Evolutionary conservation across 345 rosid genomes (phyloP), one percentile per base, ranked within the genome.

Genomic region (Reutealis trisperma): DNA sequence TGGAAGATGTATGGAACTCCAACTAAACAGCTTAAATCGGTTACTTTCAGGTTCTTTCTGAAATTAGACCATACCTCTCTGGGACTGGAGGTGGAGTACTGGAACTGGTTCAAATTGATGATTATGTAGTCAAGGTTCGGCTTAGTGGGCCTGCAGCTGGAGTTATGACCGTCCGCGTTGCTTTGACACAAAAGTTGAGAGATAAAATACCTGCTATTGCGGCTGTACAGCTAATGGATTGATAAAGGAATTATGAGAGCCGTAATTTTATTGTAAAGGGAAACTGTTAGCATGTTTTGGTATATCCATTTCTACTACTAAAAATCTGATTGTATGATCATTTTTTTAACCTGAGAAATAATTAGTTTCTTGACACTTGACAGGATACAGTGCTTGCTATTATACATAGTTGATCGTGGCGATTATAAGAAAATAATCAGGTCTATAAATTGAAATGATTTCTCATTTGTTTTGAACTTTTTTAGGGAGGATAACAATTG

Each of bases 81-180:
- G 99, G 99, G 11, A 88, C 99, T 0, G 98, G 98, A 73, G 98
- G 98, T 62, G 99, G 97, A 24, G 84, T 82, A 25, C 93, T 93
- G 49, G 97, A 93, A 81, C 89, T 96, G 68, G 84, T 86, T 73
- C 78, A 89, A 80, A 96, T 93, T 4, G 76, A 91, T 80, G 96
- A 85, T 55, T 89, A 90, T 30, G 78, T 92, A 11, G 91, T 90
- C 44, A 86, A 86, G 84, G 90, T 95, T 63, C 77, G 90, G 80
- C 92, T 95, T 15, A 86, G 88, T 34, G 97, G 99, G 8, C 97
- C 96, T 72, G 98, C 98, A 63, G 99, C 98, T 30, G 87, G 83
- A 42, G 98, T 95, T 30, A 92, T 90, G 96, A 95, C 99, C 0
- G 97, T 93, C 24, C 96, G 97, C 22, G 94, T 95, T 13, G 98